Conservation (phyloP, 257 asterid genomes). For the Solanum piurae region DNA sequence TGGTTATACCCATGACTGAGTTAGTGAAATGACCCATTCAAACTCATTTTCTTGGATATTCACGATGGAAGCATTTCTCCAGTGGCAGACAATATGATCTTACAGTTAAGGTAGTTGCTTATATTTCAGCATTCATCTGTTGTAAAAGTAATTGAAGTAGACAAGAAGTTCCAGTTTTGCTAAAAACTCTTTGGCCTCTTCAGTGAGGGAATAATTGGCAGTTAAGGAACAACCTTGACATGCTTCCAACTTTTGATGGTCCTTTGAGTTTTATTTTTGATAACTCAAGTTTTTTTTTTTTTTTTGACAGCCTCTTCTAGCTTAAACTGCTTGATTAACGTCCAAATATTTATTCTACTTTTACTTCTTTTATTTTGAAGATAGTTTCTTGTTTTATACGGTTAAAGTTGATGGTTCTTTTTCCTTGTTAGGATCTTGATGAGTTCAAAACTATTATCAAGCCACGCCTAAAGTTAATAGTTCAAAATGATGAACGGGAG, state of each 20-base stretch:
- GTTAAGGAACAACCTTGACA: not conserved
- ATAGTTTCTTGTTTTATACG: not conserved
- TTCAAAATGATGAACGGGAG: slow-evolving; percentile 96
- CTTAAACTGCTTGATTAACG: not conserved
- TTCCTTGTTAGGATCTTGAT: slow-evolving; percentile 76
- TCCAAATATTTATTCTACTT: not conserved
- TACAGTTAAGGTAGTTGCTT: not conserved
- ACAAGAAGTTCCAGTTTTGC: not conserved
- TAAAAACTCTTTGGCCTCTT: not conserved
- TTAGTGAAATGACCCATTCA: not conserved
- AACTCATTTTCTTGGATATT: not conserved
- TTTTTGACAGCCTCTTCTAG: not conserved
- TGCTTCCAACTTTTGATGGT: not conserved
- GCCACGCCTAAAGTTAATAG: slow-evolving; percentile 93
- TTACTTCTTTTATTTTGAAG: not conserved
- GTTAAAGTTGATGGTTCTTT: not conserved
- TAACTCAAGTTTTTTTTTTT: not conserved
- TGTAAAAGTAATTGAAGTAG: not conserved
- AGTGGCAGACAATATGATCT: not conserved
- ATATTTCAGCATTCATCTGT: not conserved
- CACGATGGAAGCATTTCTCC: not conserved
- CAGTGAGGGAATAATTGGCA: not conserved
- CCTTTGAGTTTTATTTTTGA: not conserved
- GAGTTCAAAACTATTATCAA: slow-evolving; percentile 94
- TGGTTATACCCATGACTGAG: not conserved